These are phyloP conservation scores for Anthostomella pinea DNA, from an alignment of 2,329 filamentous ascomycete species.

Conservation along the genomic window DNA sequence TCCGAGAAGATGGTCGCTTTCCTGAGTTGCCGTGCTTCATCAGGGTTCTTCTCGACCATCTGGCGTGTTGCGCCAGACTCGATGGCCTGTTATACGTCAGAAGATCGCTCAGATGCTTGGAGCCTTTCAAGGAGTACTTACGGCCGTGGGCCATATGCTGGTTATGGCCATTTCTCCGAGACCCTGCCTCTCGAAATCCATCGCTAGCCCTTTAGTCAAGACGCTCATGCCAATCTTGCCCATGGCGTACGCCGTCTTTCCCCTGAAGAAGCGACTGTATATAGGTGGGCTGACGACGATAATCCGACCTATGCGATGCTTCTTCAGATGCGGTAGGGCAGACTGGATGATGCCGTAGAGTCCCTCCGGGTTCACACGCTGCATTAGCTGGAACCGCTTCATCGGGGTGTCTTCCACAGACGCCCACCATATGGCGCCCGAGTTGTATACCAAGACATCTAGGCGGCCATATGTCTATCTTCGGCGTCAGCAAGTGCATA, in stretches of 20 bases:
- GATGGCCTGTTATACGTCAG: constrained; percentile 49
- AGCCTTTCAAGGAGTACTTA: constrained; percentile 37
- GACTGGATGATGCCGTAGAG: constrained; percentile 72
- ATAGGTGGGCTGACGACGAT: constrained; percentile 82
- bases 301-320: constrained; percentile 59
- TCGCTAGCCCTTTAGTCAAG: constrained; percentile 74
- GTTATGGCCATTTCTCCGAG: constrained; percentile 70
- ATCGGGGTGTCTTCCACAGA: constrained; percentile 69
- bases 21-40: constrained; percentile 57
- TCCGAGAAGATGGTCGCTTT: constrained; percentile 75
- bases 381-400: constrained; percentile 77
- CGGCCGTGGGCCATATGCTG: constrained; percentile 77
- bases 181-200: constrained; percentile 72
- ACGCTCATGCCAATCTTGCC: constrained; percentile 82
- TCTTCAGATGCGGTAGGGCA: constrained; percentile 61
- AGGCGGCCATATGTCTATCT: constrained; percentile 57
- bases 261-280: constrained; percentile 79
- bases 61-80: constrained; percentile 47
- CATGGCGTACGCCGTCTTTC: constrained; percentile 80
- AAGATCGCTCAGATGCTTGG: not conserved
- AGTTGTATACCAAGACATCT: constrained; percentile 78
- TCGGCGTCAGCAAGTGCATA: constrained; percentile 8
- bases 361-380: constrained; percentile 70
- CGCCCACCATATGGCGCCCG: constrained; percentile 83
- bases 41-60: constrained; percentile 27